Percentiles rank a stretch among this genome's conserved stretches.
Conservation (phyloP, 345 rosid genomes). For the Toxicodendron radicans region DNA sequence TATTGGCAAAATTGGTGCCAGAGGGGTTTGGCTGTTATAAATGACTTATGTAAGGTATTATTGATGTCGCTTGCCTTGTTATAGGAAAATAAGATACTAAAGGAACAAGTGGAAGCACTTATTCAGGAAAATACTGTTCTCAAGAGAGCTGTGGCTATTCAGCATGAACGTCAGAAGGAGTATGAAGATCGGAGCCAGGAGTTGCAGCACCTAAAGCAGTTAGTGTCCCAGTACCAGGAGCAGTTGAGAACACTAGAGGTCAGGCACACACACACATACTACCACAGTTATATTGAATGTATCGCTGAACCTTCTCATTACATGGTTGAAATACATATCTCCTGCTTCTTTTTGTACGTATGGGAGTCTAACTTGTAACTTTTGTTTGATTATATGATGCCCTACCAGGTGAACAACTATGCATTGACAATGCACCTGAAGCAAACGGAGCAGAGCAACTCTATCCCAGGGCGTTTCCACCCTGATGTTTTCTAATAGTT, state of each 20-base stretch:
- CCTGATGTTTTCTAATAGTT: slow-evolving; percentile 68
- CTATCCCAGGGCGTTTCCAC: slow-evolving; percentile 65
- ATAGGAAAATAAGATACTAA: slow-evolving; percentile 67
- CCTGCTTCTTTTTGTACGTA: neutral
- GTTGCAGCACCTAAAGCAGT: slow-evolving; percentile 70
- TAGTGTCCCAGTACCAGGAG: slow-evolving; percentile 76
- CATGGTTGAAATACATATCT: neutral
- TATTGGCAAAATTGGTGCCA: neutral
- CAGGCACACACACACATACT: slow-evolving; percentile 10
- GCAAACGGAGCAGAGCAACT: slow-evolving; percentile 49
- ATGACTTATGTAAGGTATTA: neutral
- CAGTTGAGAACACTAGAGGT: slow-evolving; percentile 87
- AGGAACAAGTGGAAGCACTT: slow-evolving; percentile 66
- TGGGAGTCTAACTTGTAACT: neutral
- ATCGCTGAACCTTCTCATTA: neutral
- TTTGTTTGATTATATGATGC: slow-evolving; percentile 1
- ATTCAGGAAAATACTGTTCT: slow-evolving; percentile 71
- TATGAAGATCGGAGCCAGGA: slow-evolving; percentile 59
- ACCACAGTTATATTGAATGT: neutral
- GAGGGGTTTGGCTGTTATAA: neutral
- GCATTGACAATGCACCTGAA: slow-evolving; percentile 73
- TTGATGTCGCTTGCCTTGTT: neutral
- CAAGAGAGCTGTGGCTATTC: slow-evolving; percentile 77
- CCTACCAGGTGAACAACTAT: slow-evolving; percentile 60
- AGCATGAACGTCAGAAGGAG: slow-evolving; percentile 81